Conservation (phyloP, 2,329 filamentous ascomycete species). For the Lecanicillium sp. region DNA sequence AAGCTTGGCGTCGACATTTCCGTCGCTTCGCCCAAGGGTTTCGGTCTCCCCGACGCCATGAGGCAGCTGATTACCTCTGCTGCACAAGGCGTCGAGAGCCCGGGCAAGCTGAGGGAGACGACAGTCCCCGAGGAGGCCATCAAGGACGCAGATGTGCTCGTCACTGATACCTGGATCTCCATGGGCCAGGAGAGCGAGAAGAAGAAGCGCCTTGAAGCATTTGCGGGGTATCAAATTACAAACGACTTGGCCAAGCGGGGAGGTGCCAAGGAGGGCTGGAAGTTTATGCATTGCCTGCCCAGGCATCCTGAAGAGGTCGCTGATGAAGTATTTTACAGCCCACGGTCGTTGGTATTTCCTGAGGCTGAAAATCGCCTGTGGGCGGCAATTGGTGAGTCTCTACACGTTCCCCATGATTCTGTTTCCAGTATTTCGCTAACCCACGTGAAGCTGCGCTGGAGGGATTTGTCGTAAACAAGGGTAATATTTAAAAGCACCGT, state of each 20-base stretch:
- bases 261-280: constrained; percentile 83
- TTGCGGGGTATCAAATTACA: constrained; percentile 88
- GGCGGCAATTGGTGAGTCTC: constrained; percentile 66
- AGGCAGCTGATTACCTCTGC: constrained; percentile 61
- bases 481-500: constrained; percentile 48
- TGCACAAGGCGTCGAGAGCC: constrained; percentile 44
- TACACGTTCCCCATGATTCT: too few relatives aligned
- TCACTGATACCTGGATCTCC: constrained; percentile 96
- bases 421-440: constrained; percentile 1
- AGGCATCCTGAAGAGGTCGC: constrained; percentile 87
- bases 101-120: constrained; percentile 67
- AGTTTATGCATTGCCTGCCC: constrained; percentile 97
- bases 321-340: constrained; percentile 90
- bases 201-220: constrained; percentile 68
- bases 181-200: constrained; percentile 95
- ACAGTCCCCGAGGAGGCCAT: constrained; percentile 77
- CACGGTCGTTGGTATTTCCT: constrained; percentile 78
- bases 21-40: constrained; percentile 80
- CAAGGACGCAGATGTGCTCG: constrained; percentile 77
- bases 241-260: constrained; percentile 74
- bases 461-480: constrained; percentile 90
- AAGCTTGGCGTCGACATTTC: constrained; percentile 83
- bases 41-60: constrained; percentile 73
- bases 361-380: constrained; percentile 94
- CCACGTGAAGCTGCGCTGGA: constrained; percentile 64